Percentiles rank a stretch among this genome's conserved stretches.
These are phyloP conservation scores for Dictyostelium firmibasis DNA, from an alignment of 78 protist species.

Conservation along the genomic window DNA sequence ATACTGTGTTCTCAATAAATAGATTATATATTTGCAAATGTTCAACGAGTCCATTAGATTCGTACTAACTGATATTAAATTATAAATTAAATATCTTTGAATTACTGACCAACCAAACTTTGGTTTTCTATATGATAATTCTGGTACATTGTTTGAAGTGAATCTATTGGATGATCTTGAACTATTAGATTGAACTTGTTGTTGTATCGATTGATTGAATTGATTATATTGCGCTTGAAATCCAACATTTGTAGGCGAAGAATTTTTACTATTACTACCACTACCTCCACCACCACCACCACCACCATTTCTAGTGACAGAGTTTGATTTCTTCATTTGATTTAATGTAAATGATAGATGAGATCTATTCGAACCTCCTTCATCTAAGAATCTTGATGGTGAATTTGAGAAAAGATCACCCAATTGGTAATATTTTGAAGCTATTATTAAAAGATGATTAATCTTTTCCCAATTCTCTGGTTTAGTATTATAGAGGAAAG, in stretches of 20 bases:
- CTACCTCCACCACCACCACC: too few relatives aligned
- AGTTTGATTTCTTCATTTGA: slow-evolving; percentile 19
- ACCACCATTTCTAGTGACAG: background rate
- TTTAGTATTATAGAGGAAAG: slow-evolving; percentile 26
- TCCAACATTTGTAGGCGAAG: background rate
- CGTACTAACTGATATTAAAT: slow-evolving; percentile 15
- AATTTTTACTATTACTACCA: background rate
- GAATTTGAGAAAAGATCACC: slow-evolving; percentile 36
- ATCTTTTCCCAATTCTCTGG: slow-evolving; percentile 60
- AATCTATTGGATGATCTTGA: background rate
- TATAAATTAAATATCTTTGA: slow-evolving; percentile 46
- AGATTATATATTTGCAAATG: slow-evolving; percentile 57
- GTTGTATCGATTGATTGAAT: background rate
- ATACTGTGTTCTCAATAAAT: slow-evolving; percentile 47
- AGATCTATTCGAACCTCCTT: background rate
- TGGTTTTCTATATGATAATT: background rate
- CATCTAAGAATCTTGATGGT: slow-evolving; percentile 44
- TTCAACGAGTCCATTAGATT: slow-evolving; percentile 40
- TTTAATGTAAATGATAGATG: background rate
- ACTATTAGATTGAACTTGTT: background rate
- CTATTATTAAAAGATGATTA: slow-evolving; percentile 28
- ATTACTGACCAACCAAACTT: slow-evolving; percentile 57
- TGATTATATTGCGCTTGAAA: slow-evolving; percentile 3
- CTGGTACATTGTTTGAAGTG: slow-evolving; percentile 20
- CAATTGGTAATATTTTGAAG: slow-evolving; percentile 51